phyloP scores from a whole-genome alignment of 352 stramenopile species.

The Phytophthora pseudosyringae region DNA sequence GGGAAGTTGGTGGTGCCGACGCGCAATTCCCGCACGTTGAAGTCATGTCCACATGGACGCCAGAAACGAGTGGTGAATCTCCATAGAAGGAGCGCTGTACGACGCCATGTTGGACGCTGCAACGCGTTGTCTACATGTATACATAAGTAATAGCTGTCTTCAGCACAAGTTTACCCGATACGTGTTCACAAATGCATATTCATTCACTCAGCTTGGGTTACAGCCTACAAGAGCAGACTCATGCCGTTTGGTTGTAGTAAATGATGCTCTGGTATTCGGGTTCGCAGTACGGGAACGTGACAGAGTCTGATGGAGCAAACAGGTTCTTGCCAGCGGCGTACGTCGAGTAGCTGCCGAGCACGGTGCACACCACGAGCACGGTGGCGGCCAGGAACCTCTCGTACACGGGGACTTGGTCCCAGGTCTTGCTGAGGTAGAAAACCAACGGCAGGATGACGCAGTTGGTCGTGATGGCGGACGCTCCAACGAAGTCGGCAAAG shows the following conservation, averaged over 20 bases:
- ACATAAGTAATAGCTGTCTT: too few relatives aligned
- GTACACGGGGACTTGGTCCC: slow-evolving; percentile 14
- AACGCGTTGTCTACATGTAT: too few relatives aligned
- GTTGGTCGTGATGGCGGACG: slow-evolving; percentile 45
- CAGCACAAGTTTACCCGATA: too few relatives aligned
- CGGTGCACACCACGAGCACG: slow-evolving; percentile 39
- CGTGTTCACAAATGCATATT: too few relatives aligned
- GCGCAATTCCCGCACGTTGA: slow-evolving; percentile 6
- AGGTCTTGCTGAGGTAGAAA: slow-evolving; percentile 49
- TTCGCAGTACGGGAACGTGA: slow-evolving; percentile 47
- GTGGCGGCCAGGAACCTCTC: slow-evolving; percentile 33
- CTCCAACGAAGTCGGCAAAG: slow-evolving; percentile 53
- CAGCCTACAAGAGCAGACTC: slow-evolving; percentile 7
- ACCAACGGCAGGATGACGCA: slow-evolving; percentile 45
- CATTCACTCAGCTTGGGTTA: not conserved
- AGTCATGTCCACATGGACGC: slow-evolving; percentile 4
- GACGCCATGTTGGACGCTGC: slow-evolving; percentile 7
- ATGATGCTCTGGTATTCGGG: slow-evolving; percentile 32
- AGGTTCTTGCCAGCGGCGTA: slow-evolving; percentile 54
- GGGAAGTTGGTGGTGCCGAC: not conserved
- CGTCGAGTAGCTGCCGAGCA: slow-evolving; percentile 53
- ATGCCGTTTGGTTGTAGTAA: slow-evolving; percentile 54
- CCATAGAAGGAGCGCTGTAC: not conserved
- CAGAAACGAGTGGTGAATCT: not conserved
- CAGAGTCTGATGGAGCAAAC: slow-evolving; percentile 38